A percentile compares a stretch with the other conserved stretches of the same genome.
These are phyloP conservation scores for Macrolepiota fuliginosa DNA, from an alignment of 768 basidiomycete genomes.

Conservation along the genomic window DNA sequence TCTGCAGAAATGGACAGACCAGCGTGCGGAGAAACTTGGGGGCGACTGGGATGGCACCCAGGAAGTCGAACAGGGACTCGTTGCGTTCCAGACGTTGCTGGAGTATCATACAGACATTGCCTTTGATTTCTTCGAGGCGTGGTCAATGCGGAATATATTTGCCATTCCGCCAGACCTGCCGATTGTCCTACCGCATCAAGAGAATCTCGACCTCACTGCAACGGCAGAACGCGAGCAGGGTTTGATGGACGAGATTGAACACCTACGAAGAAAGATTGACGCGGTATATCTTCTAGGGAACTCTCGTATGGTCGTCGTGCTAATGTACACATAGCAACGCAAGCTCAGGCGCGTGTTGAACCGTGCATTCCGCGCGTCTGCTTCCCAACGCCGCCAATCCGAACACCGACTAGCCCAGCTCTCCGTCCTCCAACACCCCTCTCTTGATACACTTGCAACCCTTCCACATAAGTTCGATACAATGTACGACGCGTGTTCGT, in stretches of 20 bases:
- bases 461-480: constrained; percentile 1
- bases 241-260: constrained; percentile 69
- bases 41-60: constrained; percentile 40
- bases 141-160: constrained; percentile 87
- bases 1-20: constrained; percentile 73
- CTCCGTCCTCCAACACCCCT: no score
- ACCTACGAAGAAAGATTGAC: constrained; percentile 62
- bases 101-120: constrained; percentile 88
- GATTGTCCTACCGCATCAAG: no score
- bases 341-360: not conserved
- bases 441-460: no score
- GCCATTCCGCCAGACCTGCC: constrained; percentile 67
- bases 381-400: not conserved
- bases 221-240: constrained; percentile 57
- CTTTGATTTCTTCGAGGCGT: constrained; percentile 89
- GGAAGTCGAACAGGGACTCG: constrained; percentile 76
- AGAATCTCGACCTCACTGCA: no score
- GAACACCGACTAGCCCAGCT: not conserved
- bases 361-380: not conserved
- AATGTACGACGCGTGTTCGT: not conserved
- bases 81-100: constrained; percentile 83
- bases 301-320: no score
- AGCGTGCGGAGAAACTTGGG: constrained; percentile 43
- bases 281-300: constrained; percentile 63
- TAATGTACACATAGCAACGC: not conserved